These are phyloP conservation scores for Berberis thunbergii DNA, from an alignment of 164 flowering plant genomes.

Conservation along the genomic window DNA sequence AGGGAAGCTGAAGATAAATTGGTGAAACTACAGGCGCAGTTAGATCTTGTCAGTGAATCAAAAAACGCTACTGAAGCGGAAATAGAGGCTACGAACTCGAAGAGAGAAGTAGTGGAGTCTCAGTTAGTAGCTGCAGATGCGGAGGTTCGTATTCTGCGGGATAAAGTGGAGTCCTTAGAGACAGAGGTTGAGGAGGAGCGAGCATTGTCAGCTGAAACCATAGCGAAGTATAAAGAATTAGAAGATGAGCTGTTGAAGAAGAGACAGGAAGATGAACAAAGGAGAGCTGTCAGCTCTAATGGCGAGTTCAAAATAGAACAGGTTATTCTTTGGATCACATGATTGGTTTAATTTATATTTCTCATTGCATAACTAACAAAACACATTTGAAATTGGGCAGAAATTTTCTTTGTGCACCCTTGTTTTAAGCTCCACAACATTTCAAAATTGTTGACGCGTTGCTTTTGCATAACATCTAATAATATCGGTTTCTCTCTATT, in stretches of 20 bases:
- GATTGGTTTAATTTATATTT: background rate
- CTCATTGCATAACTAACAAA: background rate
- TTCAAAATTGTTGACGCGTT: no score
- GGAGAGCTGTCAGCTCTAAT: conserved; percentile 22
- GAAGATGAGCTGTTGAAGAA: conserved; percentile 44
- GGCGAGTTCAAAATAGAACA: conserved; percentile 53
- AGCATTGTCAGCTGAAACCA: conserved; percentile 31
- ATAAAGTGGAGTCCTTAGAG: conserved; percentile 40
- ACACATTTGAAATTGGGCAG: background rate
- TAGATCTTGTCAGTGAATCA: conserved; percentile 31
- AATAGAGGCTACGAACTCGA: conserved; percentile 10
- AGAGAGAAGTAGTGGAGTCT: conserved; percentile 30
- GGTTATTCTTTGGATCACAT: conserved; percentile 20
- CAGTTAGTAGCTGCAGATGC: conserved; percentile 37
- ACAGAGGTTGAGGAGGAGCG: conserved; percentile 42
- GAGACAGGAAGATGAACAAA: conserved; percentile 32
- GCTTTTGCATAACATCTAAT: no score
- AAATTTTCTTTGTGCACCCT: no score
- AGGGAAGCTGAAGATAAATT: conserved; percentile 38
- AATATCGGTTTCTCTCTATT: no score
- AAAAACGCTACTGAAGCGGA: conserved; percentile 26
- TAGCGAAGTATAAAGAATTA: conserved; percentile 33
- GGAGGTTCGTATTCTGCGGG: conserved; percentile 33
- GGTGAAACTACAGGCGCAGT: conserved; percentile 40
- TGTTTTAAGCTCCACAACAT: no score